A percentile compares a stretch with the other conserved stretches of the same genome.
phyloP scores from a whole-genome alignment of 805 yeast genomes.

The Myxozyma vanderwaltii region DNA sequence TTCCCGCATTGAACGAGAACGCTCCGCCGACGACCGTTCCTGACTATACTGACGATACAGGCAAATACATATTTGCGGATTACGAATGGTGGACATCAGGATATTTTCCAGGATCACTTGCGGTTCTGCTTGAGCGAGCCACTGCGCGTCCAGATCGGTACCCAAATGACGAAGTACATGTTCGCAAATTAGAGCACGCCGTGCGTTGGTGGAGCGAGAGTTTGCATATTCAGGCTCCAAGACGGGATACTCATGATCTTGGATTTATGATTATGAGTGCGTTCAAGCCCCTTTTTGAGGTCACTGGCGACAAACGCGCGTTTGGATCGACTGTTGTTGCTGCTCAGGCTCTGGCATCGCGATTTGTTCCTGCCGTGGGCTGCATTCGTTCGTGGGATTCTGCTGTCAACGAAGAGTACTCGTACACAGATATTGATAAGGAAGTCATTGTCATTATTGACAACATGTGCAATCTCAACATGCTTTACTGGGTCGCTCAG shows the following conservation, averaged over 20 bases:
- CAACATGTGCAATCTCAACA: slow-evolving; percentile 33
- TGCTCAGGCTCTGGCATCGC: slow-evolving; percentile 39
- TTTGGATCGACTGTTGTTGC: slow-evolving; percentile 37
- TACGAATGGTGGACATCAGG: slow-evolving; percentile 22
- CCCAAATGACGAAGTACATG: slow-evolving; percentile 2
- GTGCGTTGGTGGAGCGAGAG: slow-evolving; percentile 15
- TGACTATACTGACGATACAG: slow-evolving; percentile 7
- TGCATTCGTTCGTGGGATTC: slow-evolving; percentile 41
- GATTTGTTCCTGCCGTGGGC: slow-evolving; percentile 38
- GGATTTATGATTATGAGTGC: slow-evolving; percentile 41
- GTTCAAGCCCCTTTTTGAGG: slow-evolving; percentile 37
- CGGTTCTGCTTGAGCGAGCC: slow-evolving; percentile 12
- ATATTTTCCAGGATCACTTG: slow-evolving; percentile 15
- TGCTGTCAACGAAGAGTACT: slow-evolving; percentile 34
- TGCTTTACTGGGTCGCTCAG: slow-evolving; percentile 40
- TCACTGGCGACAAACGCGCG: slow-evolving; percentile 33
- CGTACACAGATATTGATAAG: slow-evolving; percentile 25
- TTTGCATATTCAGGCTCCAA: slow-evolving; percentile 9
- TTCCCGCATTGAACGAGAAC: slow-evolving; percentile 10
- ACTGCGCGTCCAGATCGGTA: background rate
- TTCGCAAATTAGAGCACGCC: slow-evolving; percentile 10
- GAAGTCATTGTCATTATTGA: slow-evolving; percentile 42
- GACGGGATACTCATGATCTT: slow-evolving; percentile 41
- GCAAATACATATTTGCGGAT: slow-evolving; percentile 1
- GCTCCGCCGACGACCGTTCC: slow-evolving; percentile 15